These are phyloP conservation scores for Saturnispora serradocipensis DNA, from an alignment of 805 yeast genomes.

Conservation along the genomic window DNA sequence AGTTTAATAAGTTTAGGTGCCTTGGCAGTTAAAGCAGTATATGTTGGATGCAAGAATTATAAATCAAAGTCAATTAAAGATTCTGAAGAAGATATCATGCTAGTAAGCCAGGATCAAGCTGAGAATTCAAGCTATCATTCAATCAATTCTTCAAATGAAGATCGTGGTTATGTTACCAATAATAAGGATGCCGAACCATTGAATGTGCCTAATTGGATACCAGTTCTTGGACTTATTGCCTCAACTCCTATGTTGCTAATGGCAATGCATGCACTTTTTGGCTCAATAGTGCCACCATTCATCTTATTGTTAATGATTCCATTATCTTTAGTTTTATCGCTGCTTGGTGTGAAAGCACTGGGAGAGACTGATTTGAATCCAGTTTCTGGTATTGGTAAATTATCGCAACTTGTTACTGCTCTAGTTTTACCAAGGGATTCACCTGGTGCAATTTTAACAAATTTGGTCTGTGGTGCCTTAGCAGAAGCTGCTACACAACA, in stretches of 20 bases:
- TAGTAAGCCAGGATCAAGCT: not conserved
- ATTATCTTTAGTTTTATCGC: slow-evolving; percentile 69
- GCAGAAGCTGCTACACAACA: slow-evolving; percentile 99
- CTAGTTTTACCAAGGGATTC: slow-evolving; percentile 61
- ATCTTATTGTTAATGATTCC: slow-evolving; percentile 60
- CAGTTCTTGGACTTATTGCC: slow-evolving; percentile 44
- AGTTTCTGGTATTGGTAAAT: slow-evolving; percentile 91
- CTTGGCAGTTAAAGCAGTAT: not conserved
- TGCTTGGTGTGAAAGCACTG: slow-evolving; percentile 84
- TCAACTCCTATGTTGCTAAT: slow-evolving; percentile 63
- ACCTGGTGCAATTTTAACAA: slow-evolving; percentile 76
- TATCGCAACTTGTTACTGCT: slow-evolving; percentile 85
- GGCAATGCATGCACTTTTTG: slow-evolving; percentile 61
- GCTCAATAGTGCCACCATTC: slow-evolving; percentile 58
- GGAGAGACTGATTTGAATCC: slow-evolving; percentile 98
- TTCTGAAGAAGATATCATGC: not conserved
- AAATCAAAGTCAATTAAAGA: not conserved
- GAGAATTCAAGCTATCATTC: not conserved
- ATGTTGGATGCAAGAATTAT: not conserved
- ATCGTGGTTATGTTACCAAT: slow-evolving; percentile 25
- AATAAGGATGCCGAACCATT: not conserved
- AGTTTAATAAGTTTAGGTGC: slow-evolving; percentile 62
- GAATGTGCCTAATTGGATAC: slow-evolving; percentile 4
- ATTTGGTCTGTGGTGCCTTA: slow-evolving; percentile 89
- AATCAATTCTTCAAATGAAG: not conserved